A percentile compares a stretch with the other conserved stretches of the same genome.
These are phyloP conservation scores for Saturnispora mendoncae DNA, from an alignment of 805 yeast species.

Conservation along the genomic window DNA sequence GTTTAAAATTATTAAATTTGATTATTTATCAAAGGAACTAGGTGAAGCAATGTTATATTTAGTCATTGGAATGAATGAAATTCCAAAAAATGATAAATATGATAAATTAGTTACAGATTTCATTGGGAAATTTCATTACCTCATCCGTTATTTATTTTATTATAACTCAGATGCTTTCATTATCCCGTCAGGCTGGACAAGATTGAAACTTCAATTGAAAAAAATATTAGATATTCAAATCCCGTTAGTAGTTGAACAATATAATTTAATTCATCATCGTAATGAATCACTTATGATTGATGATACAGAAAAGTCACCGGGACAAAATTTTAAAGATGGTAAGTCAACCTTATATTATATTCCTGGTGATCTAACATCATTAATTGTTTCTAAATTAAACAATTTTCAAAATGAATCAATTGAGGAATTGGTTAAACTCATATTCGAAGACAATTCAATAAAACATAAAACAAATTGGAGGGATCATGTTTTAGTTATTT, in stretches of 20 bases:
- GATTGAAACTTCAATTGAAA: conserved; percentile 40
- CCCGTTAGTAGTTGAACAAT: conserved; percentile 35
- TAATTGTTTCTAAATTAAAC: conserved; percentile 25
- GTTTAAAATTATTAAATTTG: conserved; percentile 50
- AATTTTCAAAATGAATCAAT: conserved; percentile 16
- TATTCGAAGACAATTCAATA: conserved; percentile 20
- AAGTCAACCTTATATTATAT: not conserved
- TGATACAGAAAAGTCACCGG: conserved; percentile 17
- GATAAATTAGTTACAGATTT: conserved; percentile 15
- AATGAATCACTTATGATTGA: conserved; percentile 64
- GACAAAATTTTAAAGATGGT: not conserved
- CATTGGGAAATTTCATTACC: conserved; percentile 23
- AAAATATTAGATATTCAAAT: conserved; percentile 30
- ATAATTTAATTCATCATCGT: conserved; percentile 53
- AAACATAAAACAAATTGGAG: conserved; percentile 21
- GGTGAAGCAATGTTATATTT: conserved; percentile 46
- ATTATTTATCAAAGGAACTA: conserved; percentile 53
- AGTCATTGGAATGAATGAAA: conserved; percentile 17
- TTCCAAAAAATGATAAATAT: conserved; percentile 14
- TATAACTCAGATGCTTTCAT: conserved; percentile 52
- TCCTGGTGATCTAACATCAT: conserved; percentile 15
- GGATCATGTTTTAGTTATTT: conserved; percentile 15
- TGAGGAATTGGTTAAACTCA: conserved; percentile 16
- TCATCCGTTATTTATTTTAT: conserved; percentile 37
- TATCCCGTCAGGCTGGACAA: conserved; percentile 54